A percentile compares a stretch with the other conserved stretches of the same genome.
These are phyloP conservation scores for Agaricus blazei DNA, from an alignment of 768 basidiomycete genomes.

Conservation along the genomic window DNA sequence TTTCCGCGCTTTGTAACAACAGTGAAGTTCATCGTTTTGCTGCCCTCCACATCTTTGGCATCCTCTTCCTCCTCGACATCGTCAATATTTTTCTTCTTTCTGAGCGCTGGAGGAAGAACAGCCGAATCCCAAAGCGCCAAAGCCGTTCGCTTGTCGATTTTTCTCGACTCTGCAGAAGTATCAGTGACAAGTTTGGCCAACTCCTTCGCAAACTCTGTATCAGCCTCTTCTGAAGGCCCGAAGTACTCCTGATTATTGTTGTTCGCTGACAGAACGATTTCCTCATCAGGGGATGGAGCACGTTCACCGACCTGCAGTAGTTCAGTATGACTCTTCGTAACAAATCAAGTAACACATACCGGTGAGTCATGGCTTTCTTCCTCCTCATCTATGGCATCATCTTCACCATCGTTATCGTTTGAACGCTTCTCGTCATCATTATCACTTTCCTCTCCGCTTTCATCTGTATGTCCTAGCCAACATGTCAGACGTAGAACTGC, in stretches of 20 bases:
- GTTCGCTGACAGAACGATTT: constrained; percentile 60
- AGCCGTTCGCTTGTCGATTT: constrained; percentile 85
- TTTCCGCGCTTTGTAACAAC: constrained; percentile 90
- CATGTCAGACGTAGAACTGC: background rate
- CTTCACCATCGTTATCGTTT: constrained; percentile 37
- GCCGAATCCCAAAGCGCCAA: constrained; percentile 87
- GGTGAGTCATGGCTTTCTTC: constrained; percentile 49
- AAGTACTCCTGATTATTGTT: constrained; percentile 59
- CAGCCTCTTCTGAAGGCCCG: constrained; percentile 84
- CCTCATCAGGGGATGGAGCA: constrained; percentile 78
- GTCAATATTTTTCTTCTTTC: constrained; percentile 65
- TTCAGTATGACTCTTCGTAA: background rate
- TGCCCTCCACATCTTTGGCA: constrained; percentile 26
- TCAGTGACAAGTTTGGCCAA: constrained; percentile 94
- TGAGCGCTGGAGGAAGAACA: constrained; percentile 58
- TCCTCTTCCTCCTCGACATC: constrained; percentile 44
- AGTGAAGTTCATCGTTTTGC: constrained; percentile 80
- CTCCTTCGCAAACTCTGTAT: constrained; percentile 92
- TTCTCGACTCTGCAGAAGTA: constrained; percentile 74
- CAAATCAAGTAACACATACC: constrained; percentile 30
- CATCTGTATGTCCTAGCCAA: constrained; percentile 18
- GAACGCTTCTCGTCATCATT: constrained; percentile 55
- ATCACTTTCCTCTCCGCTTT: constrained; percentile 60
- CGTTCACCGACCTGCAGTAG: constrained; percentile 54
- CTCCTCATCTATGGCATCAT: constrained; percentile 65